phyloP scores from a whole-genome alignment of 1,139 yeast genomes.

The Sugiyamaella xylanicola region DNA sequence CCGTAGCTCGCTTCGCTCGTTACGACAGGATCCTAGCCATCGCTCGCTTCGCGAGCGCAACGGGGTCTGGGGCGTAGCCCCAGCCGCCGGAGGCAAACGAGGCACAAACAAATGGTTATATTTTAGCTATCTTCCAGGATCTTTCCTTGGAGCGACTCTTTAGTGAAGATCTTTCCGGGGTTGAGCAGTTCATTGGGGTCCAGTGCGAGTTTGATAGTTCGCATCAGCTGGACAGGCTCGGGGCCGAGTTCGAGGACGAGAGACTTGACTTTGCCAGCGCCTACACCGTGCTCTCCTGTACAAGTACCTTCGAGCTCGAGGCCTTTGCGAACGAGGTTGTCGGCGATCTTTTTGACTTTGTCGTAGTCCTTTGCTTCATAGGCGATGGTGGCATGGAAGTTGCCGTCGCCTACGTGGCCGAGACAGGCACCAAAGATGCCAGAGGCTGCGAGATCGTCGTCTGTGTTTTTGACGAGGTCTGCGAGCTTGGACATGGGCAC shows the following conservation, averaged over 20 bases:
- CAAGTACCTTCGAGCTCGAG: conserved; percentile 76
- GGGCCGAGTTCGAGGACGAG: conserved; percentile 67
- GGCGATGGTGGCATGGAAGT: conserved; percentile 80
- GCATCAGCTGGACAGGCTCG: conserved; percentile 69
- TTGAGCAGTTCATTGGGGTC: conserved; percentile 75
- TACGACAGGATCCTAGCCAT: background rate
- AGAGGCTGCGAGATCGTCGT: conserved; percentile 56
- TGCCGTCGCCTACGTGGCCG: conserved; percentile 93
- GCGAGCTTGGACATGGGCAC: conserved; percentile 78
- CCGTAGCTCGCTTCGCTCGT: background rate
- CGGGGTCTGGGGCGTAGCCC: conserved; percentile 9
- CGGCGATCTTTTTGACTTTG: conserved; percentile 58
- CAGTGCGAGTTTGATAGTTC: conserved; percentile 67
- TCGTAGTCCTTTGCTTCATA: conserved; percentile 80
- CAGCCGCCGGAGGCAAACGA: conserved; percentile 7
- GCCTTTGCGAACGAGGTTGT: conserved; percentile 70
- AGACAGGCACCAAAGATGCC: conserved; percentile 59
- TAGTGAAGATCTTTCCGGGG: conserved; percentile 70
- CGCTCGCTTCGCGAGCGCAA: background rate
- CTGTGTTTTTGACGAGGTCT: conserved; percentile 58
- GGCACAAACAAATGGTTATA: background rate
- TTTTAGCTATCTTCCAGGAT: background rate
- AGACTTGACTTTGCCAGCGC: conserved; percentile 73
- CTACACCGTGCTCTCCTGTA: conserved; percentile 91
- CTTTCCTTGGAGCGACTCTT: conserved; percentile 26